phyloP scores from a whole-genome alignment of 2,329 filamentous ascomycete species.

The Ceratocystis lukuohia region DNA sequence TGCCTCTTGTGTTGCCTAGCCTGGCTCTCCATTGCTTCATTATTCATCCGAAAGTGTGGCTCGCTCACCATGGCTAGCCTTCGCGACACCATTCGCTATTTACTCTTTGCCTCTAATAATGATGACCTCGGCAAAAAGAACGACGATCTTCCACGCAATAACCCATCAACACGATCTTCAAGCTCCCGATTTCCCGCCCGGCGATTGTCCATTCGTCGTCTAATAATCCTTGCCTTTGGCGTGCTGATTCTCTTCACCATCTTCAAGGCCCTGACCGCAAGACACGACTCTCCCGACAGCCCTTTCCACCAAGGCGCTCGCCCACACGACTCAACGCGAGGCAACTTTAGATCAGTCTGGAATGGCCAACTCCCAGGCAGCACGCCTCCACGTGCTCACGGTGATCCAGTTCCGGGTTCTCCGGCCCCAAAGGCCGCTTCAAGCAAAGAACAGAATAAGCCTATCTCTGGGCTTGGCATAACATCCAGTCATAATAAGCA shows the following conservation, averaged over 20 bases:
- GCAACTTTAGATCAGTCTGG: not conserved
- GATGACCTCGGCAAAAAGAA: slow-evolving; percentile 48
- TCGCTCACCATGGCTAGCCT: slow-evolving; percentile 10
- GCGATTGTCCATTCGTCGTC: slow-evolving; percentile 38
- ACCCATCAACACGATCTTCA: slow-evolving; percentile 26
- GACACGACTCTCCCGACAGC: slow-evolving; percentile 12
- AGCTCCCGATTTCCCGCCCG: slow-evolving; percentile 30
- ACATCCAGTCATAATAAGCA: not conserved
- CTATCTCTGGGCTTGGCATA: not conserved
- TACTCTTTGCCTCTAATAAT: slow-evolving; percentile 35
- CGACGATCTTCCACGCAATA: slow-evolving; percentile 35
- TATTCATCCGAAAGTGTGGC: not conserved
- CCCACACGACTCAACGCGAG: not conserved
- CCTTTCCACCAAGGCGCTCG: slow-evolving; percentile 16
- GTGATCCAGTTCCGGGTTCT: slow-evolving; percentile 14
- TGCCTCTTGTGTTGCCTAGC: not conserved
- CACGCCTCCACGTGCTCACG: not conserved
- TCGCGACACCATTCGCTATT: slow-evolving; percentile 22
- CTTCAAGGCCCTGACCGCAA: slow-evolving; percentile 5
- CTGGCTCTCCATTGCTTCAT: not conserved
- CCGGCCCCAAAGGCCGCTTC: not conserved
- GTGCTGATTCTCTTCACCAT: not conserved
- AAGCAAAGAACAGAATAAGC: not conserved
- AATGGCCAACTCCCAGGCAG: slow-evolving; percentile 15
- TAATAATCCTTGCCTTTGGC: slow-evolving; percentile 35